phyloP scores from a whole-genome alignment of 345 rosid genomes.

The Arabis hirsuta region DNA sequence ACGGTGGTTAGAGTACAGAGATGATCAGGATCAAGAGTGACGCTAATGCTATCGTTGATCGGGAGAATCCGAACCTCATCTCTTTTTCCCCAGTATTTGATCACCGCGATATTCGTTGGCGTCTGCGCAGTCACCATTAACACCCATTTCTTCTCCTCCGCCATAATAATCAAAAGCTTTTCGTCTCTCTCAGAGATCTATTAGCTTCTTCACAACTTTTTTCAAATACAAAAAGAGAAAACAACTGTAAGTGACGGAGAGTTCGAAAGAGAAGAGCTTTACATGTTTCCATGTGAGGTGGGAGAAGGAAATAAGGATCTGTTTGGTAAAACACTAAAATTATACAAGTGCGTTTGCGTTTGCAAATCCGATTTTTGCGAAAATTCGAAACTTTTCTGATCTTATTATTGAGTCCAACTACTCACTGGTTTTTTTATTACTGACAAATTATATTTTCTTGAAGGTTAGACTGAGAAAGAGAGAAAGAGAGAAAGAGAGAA shows the following conservation, averaged over 20 bases:
- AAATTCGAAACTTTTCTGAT: background rate
- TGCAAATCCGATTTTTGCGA: background rate
- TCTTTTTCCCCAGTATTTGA: slow-evolving; percentile 95
- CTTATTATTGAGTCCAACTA: no score
- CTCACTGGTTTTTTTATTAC: no score
- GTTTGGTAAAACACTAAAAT: slow-evolving; percentile 1
- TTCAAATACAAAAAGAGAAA: background rate
- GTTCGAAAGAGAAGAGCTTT: slow-evolving; percentile 17
- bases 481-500: background rate
- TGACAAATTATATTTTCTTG: no score
- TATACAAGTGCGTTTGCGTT: slow-evolving; percentile 5
- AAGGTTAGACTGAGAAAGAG: no score
- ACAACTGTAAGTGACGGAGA: slow-evolving; percentile 32
- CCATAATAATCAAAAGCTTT: slow-evolving; percentile 44
- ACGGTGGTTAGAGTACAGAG: slow-evolving; percentile 93
- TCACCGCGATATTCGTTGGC: slow-evolving; percentile 94
- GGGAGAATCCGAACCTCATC: slow-evolving; percentile 87
- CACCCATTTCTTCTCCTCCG: slow-evolving; percentile 64
- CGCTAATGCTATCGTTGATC: slow-evolving; percentile 85
- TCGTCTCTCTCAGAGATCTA: slow-evolving; percentile 12
- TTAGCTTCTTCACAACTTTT: slow-evolving; percentile 3
- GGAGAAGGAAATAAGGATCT: slow-evolving; percentile 1
- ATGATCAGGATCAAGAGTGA: slow-evolving; percentile 85
- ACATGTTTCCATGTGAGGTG: slow-evolving; percentile 9
- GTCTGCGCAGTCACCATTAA: slow-evolving; percentile 82